Percentiles rank a stretch among this genome's conserved stretches.
phyloP scores from a whole-genome alignment of 495 filamentous ascomycete species.

The Staphylotrichum longicolle region DNA sequence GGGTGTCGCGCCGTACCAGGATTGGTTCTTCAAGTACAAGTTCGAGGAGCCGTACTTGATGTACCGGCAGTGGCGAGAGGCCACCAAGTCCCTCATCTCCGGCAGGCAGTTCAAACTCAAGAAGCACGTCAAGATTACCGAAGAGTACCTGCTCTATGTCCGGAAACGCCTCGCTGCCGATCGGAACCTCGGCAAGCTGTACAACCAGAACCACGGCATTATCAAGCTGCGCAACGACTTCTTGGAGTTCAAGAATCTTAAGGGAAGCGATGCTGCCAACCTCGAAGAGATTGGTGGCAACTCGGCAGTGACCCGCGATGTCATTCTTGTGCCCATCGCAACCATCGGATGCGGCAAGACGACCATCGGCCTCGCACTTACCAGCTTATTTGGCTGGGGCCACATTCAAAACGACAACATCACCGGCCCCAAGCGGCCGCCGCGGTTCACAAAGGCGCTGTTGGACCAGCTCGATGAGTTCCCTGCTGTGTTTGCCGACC shows the following conservation, averaged over 20 bases:
- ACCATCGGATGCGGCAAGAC: slow-evolving; percentile 97
- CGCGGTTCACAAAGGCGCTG: slow-evolving; percentile 67
- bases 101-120: slow-evolving; percentile 71
- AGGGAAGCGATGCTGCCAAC: slow-evolving; percentile 68
- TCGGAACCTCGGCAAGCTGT: slow-evolving; percentile 60
- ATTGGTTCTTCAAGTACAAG: slow-evolving; percentile 99
- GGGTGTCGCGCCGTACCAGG: slow-evolving; percentile 52
- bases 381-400: slow-evolving; percentile 85
- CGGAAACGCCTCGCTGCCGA: slow-evolving; percentile 66
- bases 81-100: slow-evolving; percentile 82
- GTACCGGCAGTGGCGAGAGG: slow-evolving; percentile 98
- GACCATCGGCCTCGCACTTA: slow-evolving; percentile 79
- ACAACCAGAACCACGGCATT: slow-evolving; percentile 91
- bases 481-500: slow-evolving; percentile 82
- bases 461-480: slow-evolving; percentile 55
- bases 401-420: slow-evolving; percentile 98
- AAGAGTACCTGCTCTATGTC: slow-evolving; percentile 84
- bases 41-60: slow-evolving; percentile 98
- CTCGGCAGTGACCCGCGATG: slow-evolving; percentile 54
- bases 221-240: slow-evolving; percentile 87
- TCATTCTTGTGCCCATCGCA: slow-evolving; percentile 82
- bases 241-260: slow-evolving; percentile 72
- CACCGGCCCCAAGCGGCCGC: slow-evolving; percentile 67
- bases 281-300: slow-evolving; percentile 34
- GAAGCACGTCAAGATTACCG: slow-evolving; percentile 87